Percentiles rank a stretch among this genome's conserved stretches.
These are phyloP conservation scores for Fusarium pseudoanthophilum DNA, from an alignment of 2,329 filamentous ascomycete genomes.

Conservation along the genomic window DNA sequence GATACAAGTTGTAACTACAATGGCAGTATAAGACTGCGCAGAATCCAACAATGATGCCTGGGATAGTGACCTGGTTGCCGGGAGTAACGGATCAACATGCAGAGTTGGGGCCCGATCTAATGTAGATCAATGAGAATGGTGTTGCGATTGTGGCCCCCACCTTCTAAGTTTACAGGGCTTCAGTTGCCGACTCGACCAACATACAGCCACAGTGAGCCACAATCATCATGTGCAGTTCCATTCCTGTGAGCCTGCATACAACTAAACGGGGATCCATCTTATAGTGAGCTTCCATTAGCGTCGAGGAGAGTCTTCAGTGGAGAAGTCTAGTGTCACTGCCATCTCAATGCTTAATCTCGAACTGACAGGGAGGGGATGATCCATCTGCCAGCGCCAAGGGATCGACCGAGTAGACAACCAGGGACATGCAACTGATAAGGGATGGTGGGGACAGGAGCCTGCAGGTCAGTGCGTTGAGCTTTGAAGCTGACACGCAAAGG, in stretches of 20 bases:
- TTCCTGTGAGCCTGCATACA: not conserved
- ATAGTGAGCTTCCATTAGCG: not conserved
- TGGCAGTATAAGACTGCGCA: no score
- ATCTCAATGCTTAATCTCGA: not conserved
- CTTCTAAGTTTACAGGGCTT: not conserved
- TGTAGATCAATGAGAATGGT: not conserved
- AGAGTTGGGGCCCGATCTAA: not conserved
- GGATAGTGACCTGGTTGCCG: no score
- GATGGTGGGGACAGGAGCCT: rapidly evolving
- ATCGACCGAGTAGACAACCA: not conserved
- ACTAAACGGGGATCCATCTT: not conserved
- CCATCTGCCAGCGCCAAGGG: not conserved
- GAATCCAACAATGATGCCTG: no score
- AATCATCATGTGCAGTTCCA: not conserved
- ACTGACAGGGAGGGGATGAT: not conserved
- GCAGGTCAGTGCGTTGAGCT: not conserved
- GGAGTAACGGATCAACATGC: not conserved
- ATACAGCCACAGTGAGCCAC: not conserved
- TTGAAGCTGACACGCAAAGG: not conserved
- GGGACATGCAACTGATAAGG: not conserved
- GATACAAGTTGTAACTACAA: no score
- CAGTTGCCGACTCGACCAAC: not conserved
- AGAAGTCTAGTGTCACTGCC: not conserved
- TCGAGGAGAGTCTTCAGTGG: not conserved
- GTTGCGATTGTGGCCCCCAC: not conserved